A percentile compares a stretch with the other conserved stretches of the same genome.
phyloP scores from a whole-genome alignment of 2,329 filamentous ascomycete species.

The Penicillium sp. region DNA sequence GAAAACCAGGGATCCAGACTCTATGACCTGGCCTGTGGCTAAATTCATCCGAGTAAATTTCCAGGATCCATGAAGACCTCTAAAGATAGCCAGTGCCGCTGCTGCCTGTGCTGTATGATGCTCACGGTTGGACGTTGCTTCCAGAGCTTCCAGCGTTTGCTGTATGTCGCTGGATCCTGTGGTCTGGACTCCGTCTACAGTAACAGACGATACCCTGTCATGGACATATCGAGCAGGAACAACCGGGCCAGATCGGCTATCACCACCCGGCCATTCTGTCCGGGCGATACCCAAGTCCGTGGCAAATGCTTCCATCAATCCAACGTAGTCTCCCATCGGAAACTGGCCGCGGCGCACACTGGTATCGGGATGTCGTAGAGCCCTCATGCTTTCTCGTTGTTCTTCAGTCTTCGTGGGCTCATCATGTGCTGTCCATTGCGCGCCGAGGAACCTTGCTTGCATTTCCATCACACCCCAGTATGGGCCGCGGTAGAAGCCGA shows the following conservation, averaged over 20 bases:
- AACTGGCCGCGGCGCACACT: conserved; percentile 59
- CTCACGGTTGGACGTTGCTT: conserved; percentile 33
- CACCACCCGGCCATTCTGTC: conserved; percentile 37
- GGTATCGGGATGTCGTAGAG: conserved; percentile 17
- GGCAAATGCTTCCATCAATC: conserved; percentile 69
- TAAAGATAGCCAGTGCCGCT: conserved; percentile 65
- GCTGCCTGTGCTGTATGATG: conserved; percentile 51
- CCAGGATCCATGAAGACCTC: conserved; percentile 70
- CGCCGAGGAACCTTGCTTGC: conserved; percentile 68
- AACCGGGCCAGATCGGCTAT: conserved; percentile 40
- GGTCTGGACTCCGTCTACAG: conserved; percentile 4
- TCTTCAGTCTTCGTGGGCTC: conserved; percentile 21
- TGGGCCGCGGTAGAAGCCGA: conserved; percentile 79
- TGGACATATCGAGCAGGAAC: conserved; percentile 55
- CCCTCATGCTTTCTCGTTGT: conserved; percentile 27
- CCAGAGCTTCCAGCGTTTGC: conserved; percentile 52
- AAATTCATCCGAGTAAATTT: conserved; percentile 51
- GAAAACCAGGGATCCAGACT: conserved; percentile 61
- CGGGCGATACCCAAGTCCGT: conserved; percentile 55
- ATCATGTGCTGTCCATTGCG: conserved; percentile 52
- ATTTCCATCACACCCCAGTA: conserved; percentile 88
- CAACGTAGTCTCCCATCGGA: conserved; percentile 79
- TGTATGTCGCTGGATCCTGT: conserved; percentile 29
- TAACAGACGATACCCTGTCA: conserved; percentile 27
- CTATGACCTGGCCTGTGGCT: conserved; percentile 50